Base-by-base conservation (phyloP, 208 protist genomes). In the Wallacemonas sp. region DNA sequence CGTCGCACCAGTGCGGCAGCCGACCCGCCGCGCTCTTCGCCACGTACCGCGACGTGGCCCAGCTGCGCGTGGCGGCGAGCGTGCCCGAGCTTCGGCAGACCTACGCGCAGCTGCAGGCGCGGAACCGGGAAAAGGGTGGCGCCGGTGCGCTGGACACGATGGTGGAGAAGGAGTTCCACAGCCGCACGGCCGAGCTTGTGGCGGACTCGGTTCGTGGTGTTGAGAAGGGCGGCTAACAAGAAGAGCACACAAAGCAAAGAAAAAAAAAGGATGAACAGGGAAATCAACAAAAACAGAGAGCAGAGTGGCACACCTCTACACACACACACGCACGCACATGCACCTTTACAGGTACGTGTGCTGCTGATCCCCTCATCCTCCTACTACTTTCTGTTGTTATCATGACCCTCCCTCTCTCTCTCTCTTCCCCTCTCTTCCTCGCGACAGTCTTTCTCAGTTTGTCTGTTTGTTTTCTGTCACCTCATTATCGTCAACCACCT, bases 31-130 rank as follows among this genome's bases (percentile, higher is more conserved):
- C 74, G 33, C 65, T 89, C 14, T 87, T 89, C 67, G 65, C 80
- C 48, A 49, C 65, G 25, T 89, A 86, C 57, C 64, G 84, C 28
- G 72, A 77, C 23, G 77, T 94, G 22, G 84, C 82, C n/a, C 74
- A 80, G 55, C 76, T 91, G 18, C 84, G 85, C 3, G 74, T 63
- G 14, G 82, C 87, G 5, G 67, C 68, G 46, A 90, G 68, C 26
- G 64, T 90, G 23, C 71, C 80, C 28, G 76, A 86, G 69, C 68
- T 94, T 57, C 65, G 76, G 55, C 28, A 75, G 25, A 72, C 73
- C 22, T 89, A 82, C 28, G 71, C 68, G 12, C 38, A 45, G 25
- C 63, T 92, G 38, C 29, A 82, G 62, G 55, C 62, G 7, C 39
- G 57, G 14, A 72, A 61, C 25, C 67, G 36, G 29, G 25, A 20